Conservation (phyloP, 805 yeast species). For the Groenewaldozyma salmanticensis region DNA sequence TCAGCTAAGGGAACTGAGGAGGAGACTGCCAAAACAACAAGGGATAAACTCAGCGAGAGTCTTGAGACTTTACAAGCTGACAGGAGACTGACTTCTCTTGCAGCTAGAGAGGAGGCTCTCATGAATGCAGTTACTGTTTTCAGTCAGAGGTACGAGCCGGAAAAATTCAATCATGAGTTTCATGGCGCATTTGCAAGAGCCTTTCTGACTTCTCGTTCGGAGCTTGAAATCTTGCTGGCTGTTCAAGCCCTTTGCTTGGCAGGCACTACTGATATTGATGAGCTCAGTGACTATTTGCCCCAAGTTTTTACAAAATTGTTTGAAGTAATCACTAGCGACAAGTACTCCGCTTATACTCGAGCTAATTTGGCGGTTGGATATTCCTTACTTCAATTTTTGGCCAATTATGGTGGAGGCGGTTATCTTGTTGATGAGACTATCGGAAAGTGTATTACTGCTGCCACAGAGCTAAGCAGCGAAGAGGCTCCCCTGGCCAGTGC, state of each 20-base stretch:
- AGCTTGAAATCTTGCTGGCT: constrained; percentile 22
- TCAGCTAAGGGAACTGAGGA: constrained; percentile 5
- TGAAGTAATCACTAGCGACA: constrained; percentile 4
- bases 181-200: constrained; percentile 17
- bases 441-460: constrained; percentile 19
- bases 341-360: constrained; percentile 9
- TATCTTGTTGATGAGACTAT: constrained; percentile 22
- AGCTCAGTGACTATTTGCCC: constrained; percentile 7
- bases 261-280: constrained; percentile 21
- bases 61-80: constrained; percentile 23
- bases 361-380: constrained; percentile 21
- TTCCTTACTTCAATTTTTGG: constrained; percentile 23
- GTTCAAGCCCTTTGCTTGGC: constrained; percentile 21
- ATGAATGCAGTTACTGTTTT: constrained; percentile 19
- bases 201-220: constrained; percentile 20
- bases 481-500: constrained; percentile 23
- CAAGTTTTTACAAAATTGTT: constrained; percentile 9
- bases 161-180: constrained; percentile 14
- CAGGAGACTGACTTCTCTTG: constrained; percentile 23
- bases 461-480: constrained; percentile 16
- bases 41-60: constrained; percentile 14
- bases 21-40: constrained; percentile 6
- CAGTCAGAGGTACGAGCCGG: constrained; percentile 26
- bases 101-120: constrained; percentile 27
- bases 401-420: constrained; percentile 27